Base-by-base conservation (phyloP, 1,284 basidiomycete genomes). In the Blastosporella zonata region DNA sequence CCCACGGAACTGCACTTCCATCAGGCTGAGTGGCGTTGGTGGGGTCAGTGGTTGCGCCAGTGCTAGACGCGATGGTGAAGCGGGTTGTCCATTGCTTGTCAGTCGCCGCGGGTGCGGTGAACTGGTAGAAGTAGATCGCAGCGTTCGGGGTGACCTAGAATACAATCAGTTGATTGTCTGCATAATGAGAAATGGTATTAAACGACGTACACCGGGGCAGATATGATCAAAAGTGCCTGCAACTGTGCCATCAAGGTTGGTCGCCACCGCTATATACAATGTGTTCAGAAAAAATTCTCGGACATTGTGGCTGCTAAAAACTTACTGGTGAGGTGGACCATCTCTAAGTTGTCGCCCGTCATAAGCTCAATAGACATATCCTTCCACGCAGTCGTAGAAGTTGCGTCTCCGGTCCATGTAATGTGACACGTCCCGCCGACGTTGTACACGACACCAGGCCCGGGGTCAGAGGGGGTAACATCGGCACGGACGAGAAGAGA, bases 91-190 rank as follows among this genome's bases (percentile, higher is more conserved):
- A 94, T 15, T 73, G 71, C 37, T 73, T 74, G 56, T 72, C 66
- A 22, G 61, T 2, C 0, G 74, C 61, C 3, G 56, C 58, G 0
- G 74, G 65, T 2, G 77, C 65, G 12, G 77, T 73, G 71, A 84
- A 90, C 62, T 88, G 85, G 66, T 87, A 90, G 72, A 92, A 91
- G 69, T 90, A 92, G 56, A 91, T 82, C 22, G 80, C 65, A 2
- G 88, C 74, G 64, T 86, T 74, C 31, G 82, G 80, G n/a, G 69
- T 70, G 18, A 93, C 89, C 74, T 85, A 60, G 6, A 18, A 10
- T 41, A 10, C 8, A 17, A 28, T 7, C 3, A 39, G 10, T 46
- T 54, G 2, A 10, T 4, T 2, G 2, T 21, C 20, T 22, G 7
- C n/a, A 22, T 10, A 10, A 12, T 9, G 13, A 12, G 2, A 36